Evolutionary conservation across 441 rosid species (phyloP).

Genomic region (Daphne laureola): DNA sequence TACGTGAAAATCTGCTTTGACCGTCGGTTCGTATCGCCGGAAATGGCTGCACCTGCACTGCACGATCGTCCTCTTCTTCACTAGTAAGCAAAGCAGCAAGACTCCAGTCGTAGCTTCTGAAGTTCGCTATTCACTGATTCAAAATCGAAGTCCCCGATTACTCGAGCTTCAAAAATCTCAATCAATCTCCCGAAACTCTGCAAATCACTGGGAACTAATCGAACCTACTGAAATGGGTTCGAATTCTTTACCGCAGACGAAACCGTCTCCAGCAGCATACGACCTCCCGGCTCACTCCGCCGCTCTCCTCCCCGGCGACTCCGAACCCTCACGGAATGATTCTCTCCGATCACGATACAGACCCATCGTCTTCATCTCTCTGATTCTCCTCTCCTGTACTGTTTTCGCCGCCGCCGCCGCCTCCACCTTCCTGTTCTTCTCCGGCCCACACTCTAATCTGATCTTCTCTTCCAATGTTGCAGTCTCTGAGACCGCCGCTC

Average conservation of each 20-base stretch:
- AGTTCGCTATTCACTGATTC: too few species aligned
- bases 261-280: slow-evolving; percentile 24
- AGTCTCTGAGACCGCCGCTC: slow-evolving; percentile 22
- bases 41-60: too few species aligned
- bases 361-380: slow-evolving; percentile 43
- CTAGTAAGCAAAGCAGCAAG: too few species aligned
- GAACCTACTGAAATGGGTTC: slow-evolving; percentile 24
- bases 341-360: slow-evolving; percentile 20
- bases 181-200: neutral
- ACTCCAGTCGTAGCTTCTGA: too few species aligned
- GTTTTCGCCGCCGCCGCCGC: slow-evolving; percentile 52
- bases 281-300: slow-evolving; percentile 31
- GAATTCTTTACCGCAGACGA: slow-evolving; percentile 27
- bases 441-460: slow-evolving; percentile 36
- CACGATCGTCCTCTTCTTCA: too few species aligned
- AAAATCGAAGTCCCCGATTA: too few species aligned
- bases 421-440: slow-evolving; percentile 63
- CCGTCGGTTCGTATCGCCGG: too few species aligned
- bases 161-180: too few species aligned
- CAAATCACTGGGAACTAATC: neutral
- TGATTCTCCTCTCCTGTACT: slow-evolving; percentile 44
- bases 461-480: slow-evolving; percentile 10
- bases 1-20: too few species aligned
- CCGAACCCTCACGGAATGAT: slow-evolving; percentile 23
- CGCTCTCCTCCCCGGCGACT: slow-evolving; percentile 44